Conservation (phyloP, 2,329 filamentous ascomycete species). For the Penicillium occitanis region DNA sequence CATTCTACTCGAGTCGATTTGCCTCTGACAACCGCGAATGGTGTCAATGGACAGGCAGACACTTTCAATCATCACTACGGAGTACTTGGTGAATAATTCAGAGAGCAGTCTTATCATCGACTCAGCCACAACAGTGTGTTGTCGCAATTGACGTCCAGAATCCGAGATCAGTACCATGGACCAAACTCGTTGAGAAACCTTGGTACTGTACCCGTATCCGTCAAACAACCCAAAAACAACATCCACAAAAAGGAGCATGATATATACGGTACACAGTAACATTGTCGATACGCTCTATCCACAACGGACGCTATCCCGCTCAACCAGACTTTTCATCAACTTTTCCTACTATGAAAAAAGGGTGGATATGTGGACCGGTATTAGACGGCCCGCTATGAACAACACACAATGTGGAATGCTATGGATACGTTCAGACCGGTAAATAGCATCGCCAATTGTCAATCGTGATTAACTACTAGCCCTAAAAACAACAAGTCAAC, state of each 20-base stretch:
- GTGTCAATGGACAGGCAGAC: background rate
- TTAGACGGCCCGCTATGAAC: background rate
- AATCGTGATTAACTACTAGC: background rate
- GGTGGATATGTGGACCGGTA: slow-evolving; percentile 4
- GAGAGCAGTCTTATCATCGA: background rate
- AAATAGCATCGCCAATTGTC: background rate
- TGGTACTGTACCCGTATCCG: slow-evolving; percentile 2
- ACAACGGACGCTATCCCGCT: slow-evolving; percentile 18
- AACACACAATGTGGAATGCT: background rate
- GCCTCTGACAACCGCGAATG: background rate
- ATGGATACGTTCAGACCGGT: background rate
- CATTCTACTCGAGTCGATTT: background rate
- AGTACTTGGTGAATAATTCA: background rate
- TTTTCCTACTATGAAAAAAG: background rate
- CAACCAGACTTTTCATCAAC: slow-evolving; percentile 11
- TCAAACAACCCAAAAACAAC: background rate
- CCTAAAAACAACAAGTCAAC: background rate
- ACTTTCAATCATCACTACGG: background rate
- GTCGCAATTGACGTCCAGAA: background rate
- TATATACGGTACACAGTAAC: background rate
- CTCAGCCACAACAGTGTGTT: background rate
- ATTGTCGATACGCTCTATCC: background rate
- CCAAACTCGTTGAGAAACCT: background rate
- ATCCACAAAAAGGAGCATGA: background rate
- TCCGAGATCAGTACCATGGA: slow-evolving; percentile 6